A percentile compares a stretch with the other conserved stretches of the same genome.
Conservation (phyloP, 495 filamentous ascomycete genomes). For the Penicillium flavigenum region DNA sequence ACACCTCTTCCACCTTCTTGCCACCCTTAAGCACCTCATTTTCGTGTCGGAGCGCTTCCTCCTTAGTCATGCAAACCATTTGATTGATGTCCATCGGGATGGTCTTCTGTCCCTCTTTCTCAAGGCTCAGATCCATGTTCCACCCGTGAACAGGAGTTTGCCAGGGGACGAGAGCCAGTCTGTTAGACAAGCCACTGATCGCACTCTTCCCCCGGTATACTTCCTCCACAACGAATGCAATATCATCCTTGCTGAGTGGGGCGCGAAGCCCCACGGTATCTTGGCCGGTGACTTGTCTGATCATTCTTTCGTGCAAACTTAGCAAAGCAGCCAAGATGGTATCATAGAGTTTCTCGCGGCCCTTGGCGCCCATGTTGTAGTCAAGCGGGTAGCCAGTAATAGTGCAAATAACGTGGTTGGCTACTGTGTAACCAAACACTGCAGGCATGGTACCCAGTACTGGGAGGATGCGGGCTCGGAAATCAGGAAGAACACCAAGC, state of each 20-base stretch:
- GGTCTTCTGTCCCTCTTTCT: conserved; percentile 66
- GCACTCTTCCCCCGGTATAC: conserved; percentile 81
- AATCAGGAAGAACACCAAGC: conserved; percentile 84
- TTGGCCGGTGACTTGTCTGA: conserved; percentile 53
- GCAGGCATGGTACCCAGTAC: conserved; percentile 97
- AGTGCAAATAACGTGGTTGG: conserved; percentile 86
- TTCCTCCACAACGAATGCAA: conserved; percentile 86
- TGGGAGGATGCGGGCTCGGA: conserved; percentile 88
- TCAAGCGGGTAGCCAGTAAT: conserved; percentile 87
- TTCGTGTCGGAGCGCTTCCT: conserved; percentile 81
- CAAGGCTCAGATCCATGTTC: conserved; percentile 36
- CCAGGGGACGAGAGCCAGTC: conserved; percentile 79
- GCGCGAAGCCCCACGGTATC: conserved; percentile 71
- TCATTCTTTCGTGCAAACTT: conserved; percentile 70
- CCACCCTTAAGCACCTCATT: conserved; percentile 71
- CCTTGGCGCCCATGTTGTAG: conserved; percentile 71
- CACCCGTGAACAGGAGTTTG: conserved; percentile 55
- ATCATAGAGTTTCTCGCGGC: conserved; percentile 86
- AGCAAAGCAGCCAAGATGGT: conserved; percentile 70
- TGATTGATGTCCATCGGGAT: conserved; percentile 63
- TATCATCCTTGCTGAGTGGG: conserved; percentile 73
- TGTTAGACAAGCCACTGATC: conserved; percentile 74
- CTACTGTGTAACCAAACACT: conserved; percentile 84
- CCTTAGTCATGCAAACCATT: conserved; percentile 94
- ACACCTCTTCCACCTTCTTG: conserved; percentile 69